Evolutionary conservation across 2,329 filamentous ascomycete genomes (phyloP).

Genomic region (Aspergillus neoniger): DNA sequence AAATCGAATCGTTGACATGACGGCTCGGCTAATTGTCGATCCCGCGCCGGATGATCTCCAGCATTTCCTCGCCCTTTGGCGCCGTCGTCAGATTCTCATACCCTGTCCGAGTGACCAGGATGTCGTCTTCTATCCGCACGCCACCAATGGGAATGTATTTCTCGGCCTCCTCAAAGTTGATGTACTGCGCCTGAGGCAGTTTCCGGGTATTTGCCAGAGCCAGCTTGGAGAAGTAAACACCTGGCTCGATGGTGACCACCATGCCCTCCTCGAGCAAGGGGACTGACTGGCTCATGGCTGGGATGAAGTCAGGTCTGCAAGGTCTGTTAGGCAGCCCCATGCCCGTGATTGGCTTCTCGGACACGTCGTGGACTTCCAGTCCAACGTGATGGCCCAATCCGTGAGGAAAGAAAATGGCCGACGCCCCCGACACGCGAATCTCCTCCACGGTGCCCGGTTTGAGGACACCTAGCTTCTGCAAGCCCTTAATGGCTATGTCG

Average conservation of each 20-base stretch:
- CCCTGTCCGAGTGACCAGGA: slow-evolving; percentile 69
- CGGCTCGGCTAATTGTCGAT: slow-evolving; percentile 16
- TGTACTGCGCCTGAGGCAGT: slow-evolving; percentile 36
- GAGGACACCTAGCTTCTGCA: slow-evolving; percentile 75
- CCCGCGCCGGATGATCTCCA: slow-evolving; percentile 40
- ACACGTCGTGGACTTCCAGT: slow-evolving; percentile 49
- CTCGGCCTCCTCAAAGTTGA: slow-evolving; percentile 42
- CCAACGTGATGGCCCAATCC: slow-evolving; percentile 62
- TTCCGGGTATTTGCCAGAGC: slow-evolving; percentile 39
- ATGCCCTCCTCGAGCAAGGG: slow-evolving; percentile 53
- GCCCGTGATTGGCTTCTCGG: slow-evolving; percentile 38
- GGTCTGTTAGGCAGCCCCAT: slow-evolving; percentile 17
- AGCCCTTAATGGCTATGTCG: slow-evolving; percentile 75
- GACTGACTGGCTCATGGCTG: slow-evolving; percentile 27
- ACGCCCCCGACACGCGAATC: slow-evolving; percentile 39
- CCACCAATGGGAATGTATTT: slow-evolving; percentile 47
- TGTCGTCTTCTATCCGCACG: slow-evolving; percentile 57
- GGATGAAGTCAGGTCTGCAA: slow-evolving; percentile 31
- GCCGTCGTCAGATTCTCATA: slow-evolving; percentile 73
- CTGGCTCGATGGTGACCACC: slow-evolving; percentile 59
- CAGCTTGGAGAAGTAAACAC: slow-evolving; percentile 48
- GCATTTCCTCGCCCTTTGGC: slow-evolving; percentile 63
- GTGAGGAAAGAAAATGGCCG: slow-evolving; percentile 45
- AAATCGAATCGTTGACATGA: background rate
- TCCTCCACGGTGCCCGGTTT: slow-evolving; percentile 61